phyloP scores from a whole-genome alignment of 805 yeast genomes.

The Suhomyces tanzawaensis region DNA sequence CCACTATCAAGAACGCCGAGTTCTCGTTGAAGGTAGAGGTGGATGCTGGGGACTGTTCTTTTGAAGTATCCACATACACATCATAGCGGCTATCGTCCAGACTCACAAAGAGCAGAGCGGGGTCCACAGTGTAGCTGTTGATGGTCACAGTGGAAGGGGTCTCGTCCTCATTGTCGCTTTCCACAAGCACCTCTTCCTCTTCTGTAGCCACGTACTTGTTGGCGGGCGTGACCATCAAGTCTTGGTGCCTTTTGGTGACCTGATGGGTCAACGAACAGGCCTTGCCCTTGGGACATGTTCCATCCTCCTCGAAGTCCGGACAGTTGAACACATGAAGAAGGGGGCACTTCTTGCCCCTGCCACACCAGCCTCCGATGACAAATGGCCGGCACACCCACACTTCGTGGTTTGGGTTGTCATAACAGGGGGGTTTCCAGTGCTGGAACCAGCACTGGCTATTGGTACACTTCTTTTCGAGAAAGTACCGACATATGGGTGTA shows the following conservation, averaged over 20 bases:
- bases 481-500: conserved; percentile 40
- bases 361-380: conserved; percentile 68
- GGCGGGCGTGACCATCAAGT: conserved; percentile 18
- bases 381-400: conserved; percentile 62
- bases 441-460: conserved; percentile 54
- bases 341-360: conserved; percentile 55
- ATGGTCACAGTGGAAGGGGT: conserved; percentile 11
- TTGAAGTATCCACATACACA: conserved; percentile 20
- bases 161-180: conserved; percentile 14
- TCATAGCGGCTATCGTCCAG: conserved; percentile 21
- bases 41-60: neutral
- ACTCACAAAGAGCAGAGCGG: conserved; percentile 20
- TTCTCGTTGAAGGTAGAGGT: conserved; percentile 9
- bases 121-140: conserved; percentile 36
- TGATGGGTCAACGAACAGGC: conserved; percentile 55
- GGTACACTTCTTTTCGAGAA: conserved; percentile 24
- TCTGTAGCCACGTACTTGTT: conserved; percentile 13
- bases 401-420: conserved; percentile 37
- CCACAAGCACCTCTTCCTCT: conserved; percentile 17
- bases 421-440: conserved; percentile 47
- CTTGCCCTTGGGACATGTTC: conserved; percentile 52
- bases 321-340: conserved; percentile 60
- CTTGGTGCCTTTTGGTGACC: conserved; percentile 26
- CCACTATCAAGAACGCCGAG: conserved; percentile 17
- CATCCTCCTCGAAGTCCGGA: conserved; percentile 68